Percentiles rank a stretch among this genome's conserved stretches.
These are phyloP conservation scores for Colletotrichum nymphaeae DNA, from an alignment of 2,329 filamentous ascomycete species.

Conservation along the genomic window DNA sequence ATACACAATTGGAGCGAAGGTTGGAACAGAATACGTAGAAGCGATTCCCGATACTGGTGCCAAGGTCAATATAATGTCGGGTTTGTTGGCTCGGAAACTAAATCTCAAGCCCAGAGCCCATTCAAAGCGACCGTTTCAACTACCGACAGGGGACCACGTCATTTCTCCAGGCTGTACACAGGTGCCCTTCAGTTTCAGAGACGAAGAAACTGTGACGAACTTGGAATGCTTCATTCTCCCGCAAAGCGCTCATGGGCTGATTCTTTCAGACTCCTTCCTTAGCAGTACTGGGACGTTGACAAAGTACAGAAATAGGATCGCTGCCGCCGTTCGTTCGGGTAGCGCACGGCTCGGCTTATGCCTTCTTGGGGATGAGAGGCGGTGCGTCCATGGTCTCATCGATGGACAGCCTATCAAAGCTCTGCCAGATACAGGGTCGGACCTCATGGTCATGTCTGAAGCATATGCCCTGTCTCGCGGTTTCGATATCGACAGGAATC, in stretches of 20 bases:
- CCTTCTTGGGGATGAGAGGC: not conserved
- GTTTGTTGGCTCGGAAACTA: no score
- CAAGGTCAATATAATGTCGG: no score
- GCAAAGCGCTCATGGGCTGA: not conserved
- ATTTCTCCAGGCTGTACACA: not conserved
- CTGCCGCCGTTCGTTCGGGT: not conserved
- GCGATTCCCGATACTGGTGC: not conserved
- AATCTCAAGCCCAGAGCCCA: not conserved
- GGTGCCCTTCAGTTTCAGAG: not conserved
- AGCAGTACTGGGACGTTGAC: not conserved
- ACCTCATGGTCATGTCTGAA: not conserved
- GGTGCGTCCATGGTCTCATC: not conserved
- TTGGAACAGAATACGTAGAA: not conserved
- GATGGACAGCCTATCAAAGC: not conserved
- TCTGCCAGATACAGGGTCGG: not conserved
- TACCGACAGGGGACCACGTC: not conserved
- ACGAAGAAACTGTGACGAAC: not conserved
- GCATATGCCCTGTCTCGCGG: not conserved
- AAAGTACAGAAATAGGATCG: not conserved
- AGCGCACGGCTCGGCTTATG: not conserved
- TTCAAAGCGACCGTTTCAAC: not conserved
- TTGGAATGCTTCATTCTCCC: not conserved
- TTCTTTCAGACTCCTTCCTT: not conserved
- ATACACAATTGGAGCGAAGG: no score
- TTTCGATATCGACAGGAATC: not conserved